Percentiles rank a stretch among this genome's conserved stretches.
phyloP scores from a whole-genome alignment of 768 basidiomycete species.

The Auriscalpium vulgare region DNA sequence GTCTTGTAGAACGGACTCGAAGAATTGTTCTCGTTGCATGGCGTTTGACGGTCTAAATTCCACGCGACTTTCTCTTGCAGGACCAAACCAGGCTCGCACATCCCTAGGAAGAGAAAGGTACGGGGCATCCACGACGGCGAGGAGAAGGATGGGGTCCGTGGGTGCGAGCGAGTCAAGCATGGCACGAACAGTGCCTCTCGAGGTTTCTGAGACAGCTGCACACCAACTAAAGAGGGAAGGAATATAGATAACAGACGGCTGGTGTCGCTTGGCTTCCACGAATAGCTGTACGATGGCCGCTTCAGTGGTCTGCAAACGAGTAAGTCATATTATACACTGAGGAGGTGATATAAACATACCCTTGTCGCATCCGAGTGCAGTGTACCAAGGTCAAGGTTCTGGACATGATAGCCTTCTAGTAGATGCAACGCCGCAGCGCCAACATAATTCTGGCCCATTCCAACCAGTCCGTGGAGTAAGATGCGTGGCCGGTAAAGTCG shows the following conservation, averaged over 20 bases:
- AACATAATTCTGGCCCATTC: constrained; percentile 89
- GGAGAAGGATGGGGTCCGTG: constrained; percentile 86
- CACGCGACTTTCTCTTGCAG: constrained; percentile 67
- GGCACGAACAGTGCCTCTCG: constrained; percentile 77
- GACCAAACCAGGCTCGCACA: constrained; percentile 88
- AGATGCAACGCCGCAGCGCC: constrained; percentile 90
- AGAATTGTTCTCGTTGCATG: constrained; percentile 65
- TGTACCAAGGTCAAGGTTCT: constrained; percentile 85
- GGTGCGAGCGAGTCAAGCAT: constrained; percentile 89
- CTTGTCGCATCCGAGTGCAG: constrained; percentile 84
- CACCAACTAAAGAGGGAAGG: constrained; percentile 86
- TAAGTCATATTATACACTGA: constrained; percentile 1
- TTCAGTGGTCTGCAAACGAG: constrained; percentile 63
- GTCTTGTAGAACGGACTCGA: constrained; percentile 61
- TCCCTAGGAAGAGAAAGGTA: constrained; percentile 68
- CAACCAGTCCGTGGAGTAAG: constrained; percentile 65
- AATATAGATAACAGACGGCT: constrained; percentile 93
- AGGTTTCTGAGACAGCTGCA: constrained; percentile 73
- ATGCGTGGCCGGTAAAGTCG: constrained; percentile 87
- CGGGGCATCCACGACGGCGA: constrained; percentile 80
- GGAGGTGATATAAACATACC: constrained; percentile 37
- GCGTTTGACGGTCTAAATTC: constrained; percentile 42
- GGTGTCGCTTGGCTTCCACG: constrained; percentile 93
- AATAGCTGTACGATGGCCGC: constrained; percentile 93
- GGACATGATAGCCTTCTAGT: constrained; percentile 92